Percentiles rank a stretch among this genome's conserved stretches.
Conservation (phyloP, 768 basidiomycete genomes). For the Macrocybe gigantea region DNA sequence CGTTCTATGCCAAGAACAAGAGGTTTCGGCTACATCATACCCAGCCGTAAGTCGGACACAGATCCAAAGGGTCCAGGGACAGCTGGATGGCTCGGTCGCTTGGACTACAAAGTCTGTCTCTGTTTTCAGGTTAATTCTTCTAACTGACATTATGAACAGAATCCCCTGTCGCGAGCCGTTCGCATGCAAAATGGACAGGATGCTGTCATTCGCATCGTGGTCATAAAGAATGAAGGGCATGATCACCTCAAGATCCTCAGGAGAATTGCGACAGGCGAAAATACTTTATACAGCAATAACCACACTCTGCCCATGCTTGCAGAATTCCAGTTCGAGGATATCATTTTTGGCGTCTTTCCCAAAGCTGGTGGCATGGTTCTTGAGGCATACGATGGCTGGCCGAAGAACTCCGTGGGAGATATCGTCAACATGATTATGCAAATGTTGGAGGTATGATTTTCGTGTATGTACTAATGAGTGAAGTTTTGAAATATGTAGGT, state of each 20-base stretch:
- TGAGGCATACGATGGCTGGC: constrained; percentile 13
- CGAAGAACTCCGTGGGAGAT: constrained; percentile 23
- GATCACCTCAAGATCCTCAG: constrained; percentile 17
- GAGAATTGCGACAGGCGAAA: constrained; percentile 11
- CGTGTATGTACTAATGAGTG: too few relatives aligned
- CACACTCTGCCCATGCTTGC: constrained; percentile 20
- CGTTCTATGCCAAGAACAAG: too few relatives aligned
- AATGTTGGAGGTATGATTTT: constrained; percentile 4
- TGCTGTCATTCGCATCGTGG: constrained; percentile 7
- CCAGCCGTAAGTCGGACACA: too few relatives aligned
- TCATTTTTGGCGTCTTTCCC: constrained; percentile 21
- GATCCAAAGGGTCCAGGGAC: too few relatives aligned
- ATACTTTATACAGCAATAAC: constrained; percentile 13
- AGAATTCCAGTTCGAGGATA: constrained; percentile 19
- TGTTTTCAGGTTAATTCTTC: too few relatives aligned
- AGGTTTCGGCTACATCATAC: too few relatives aligned
- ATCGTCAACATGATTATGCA: constrained; percentile 24
- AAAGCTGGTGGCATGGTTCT: constrained; percentile 9
- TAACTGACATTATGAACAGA: not conserved
- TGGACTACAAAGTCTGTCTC: too few relatives aligned
- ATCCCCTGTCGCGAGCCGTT: constrained; percentile 5
- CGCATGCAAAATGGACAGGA: constrained; percentile 13
- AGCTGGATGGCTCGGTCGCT: too few relatives aligned
- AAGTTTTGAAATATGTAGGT: too few relatives aligned
- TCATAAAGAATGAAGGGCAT: constrained; percentile 13